Conservation (phyloP, 176 grass and related monocot genomes). For the Coix lacrymajobi region DNA sequence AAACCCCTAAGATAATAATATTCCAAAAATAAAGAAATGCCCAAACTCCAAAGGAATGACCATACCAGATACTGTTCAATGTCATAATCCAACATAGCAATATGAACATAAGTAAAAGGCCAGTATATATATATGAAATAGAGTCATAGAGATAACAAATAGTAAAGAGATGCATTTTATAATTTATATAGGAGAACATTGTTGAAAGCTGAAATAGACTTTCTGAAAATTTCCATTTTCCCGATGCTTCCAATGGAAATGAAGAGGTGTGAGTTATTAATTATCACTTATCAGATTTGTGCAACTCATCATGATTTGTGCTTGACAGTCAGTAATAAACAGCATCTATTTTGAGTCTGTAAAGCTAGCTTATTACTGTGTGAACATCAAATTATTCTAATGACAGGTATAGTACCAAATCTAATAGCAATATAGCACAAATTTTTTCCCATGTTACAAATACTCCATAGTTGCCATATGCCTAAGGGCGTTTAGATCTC, state of each 20-base stretch:
- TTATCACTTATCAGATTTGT: not conserved
- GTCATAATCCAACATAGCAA: not conserved
- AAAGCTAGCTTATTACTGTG: not conserved
- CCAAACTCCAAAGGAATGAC: not conserved
- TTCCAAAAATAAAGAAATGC: not conserved
- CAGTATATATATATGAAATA: not conserved
- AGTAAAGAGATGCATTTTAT: not conserved
- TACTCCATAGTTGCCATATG: not conserved
- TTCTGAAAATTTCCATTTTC: not conserved
- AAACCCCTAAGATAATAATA: not conserved
- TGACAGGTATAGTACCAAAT: not conserved
- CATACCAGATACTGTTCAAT: not conserved
- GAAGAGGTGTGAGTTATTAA: not conserved
- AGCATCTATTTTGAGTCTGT: not conserved
- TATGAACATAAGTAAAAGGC: not conserved
- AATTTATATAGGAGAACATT: not conserved
- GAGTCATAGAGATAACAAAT: not conserved
- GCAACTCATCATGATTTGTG: not conserved
- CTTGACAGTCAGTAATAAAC: not conserved
- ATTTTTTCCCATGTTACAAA: not conserved
- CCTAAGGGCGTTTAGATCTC: not conserved
- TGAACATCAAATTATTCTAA: not conserved
- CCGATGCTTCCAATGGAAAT: not conserved
- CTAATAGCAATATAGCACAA: not conserved
- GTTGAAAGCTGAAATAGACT: not conserved